Evolutionary conservation across 768 basidiomycete genomes (phyloP).

Genomic region (Auriscalpium microsporum): DNA sequence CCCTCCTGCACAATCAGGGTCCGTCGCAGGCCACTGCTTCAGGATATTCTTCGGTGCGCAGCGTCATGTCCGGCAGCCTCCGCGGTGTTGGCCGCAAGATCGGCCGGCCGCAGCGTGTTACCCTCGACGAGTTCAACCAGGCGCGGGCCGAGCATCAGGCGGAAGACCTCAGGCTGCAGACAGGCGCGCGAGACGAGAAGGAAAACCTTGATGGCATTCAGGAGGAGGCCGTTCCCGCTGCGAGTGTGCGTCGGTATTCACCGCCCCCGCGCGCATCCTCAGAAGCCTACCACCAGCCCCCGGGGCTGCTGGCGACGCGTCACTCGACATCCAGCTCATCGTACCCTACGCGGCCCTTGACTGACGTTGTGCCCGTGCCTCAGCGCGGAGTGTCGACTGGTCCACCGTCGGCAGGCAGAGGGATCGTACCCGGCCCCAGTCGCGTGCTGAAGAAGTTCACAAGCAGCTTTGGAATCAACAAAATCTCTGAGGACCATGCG

Average conservation of each 20-base stretch:
- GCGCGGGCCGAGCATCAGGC: conserved; percentile 15
- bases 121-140: conserved; percentile 25
- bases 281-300: conserved; percentile 1
- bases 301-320: conserved; percentile 2
- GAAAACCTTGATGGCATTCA: conserved; percentile 10
- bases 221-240: background rate
- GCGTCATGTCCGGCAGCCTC: conserved; percentile 20
- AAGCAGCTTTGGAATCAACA: conserved; percentile 32
- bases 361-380: conserved; percentile 14
- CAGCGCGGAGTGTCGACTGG: conserved; percentile 7
- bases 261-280: conserved; percentile 9
- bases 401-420: conserved; percentile 7
- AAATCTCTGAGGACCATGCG: conserved; percentile 38
- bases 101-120: conserved; percentile 28
- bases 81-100: conserved; percentile 28
- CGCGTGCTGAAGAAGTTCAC: conserved; percentile 15
- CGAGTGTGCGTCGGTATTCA: conserved; percentile 9
- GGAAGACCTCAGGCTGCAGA: conserved; percentile 14
- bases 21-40: conserved; percentile 18
- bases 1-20: conserved; percentile 18
- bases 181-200: conserved; percentile 12
- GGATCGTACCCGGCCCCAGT: conserved; percentile 9
- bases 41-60: conserved; percentile 14
- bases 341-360: conserved; percentile 8
- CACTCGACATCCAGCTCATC: conserved; percentile 1